Evolutionary conservation across 2,329 filamentous ascomycete genomes (phyloP).

Genomic region (Tolypocladium ovalisporum): DNA sequence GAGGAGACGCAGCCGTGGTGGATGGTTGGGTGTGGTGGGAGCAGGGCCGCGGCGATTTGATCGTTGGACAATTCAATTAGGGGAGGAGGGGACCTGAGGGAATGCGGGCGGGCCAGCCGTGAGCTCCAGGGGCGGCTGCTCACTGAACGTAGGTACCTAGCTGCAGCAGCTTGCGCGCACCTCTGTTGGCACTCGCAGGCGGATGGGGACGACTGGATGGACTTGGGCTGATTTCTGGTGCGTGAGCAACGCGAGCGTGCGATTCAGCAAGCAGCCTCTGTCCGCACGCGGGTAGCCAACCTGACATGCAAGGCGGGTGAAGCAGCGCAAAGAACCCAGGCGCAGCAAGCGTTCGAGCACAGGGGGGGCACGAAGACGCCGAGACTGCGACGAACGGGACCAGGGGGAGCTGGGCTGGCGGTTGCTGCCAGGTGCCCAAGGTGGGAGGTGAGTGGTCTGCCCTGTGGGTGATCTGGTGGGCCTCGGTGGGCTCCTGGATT

Average conservation of each 20-base stretch:
- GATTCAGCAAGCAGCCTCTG: background rate
- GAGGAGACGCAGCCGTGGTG: conserved; percentile 1
- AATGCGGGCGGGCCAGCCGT: conserved; percentile 4
- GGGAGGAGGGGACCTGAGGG: conserved; percentile 3
- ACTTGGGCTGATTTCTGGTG: background rate
- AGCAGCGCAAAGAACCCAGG: background rate
- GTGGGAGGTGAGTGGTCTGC: background rate
- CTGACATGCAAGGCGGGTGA: background rate
- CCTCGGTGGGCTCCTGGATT: background rate
- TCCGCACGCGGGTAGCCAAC: background rate
- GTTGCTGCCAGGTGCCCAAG: background rate
- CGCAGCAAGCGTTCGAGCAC: background rate
- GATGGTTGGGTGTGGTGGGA: conserved; percentile 3
- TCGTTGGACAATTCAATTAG: conserved; percentile 4
- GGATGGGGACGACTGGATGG: background rate
- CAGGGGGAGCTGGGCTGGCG: background rate
- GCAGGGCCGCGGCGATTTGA: conserved; percentile 9
- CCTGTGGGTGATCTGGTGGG: background rate
- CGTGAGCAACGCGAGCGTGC: background rate
- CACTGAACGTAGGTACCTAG: background rate
- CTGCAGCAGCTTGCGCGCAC: background rate
- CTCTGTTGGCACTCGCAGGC: background rate
- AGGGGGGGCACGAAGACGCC: background rate
- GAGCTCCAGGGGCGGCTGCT: conserved; percentile 3
- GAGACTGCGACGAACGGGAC: background rate